These are phyloP conservation scores for Hibiscus tridactylites DNA, from an alignment of 345 rosid species.

Conservation along the genomic window DNA sequence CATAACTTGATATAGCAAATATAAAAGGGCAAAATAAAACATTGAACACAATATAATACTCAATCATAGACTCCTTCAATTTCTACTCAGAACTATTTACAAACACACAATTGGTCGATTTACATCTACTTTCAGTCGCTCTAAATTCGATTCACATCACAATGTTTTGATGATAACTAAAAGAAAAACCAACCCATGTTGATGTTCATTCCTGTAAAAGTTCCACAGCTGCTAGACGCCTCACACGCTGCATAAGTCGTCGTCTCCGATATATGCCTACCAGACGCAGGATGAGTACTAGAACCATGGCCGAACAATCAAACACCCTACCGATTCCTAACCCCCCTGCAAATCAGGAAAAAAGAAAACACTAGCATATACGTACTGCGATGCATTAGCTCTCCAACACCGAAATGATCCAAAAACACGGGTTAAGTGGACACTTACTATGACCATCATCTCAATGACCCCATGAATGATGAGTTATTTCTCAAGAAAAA, in stretches of 20 bases:
- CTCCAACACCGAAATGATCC: neutral
- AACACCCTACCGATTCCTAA: conserved; percentile 50
- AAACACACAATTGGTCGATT: neutral
- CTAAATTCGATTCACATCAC: no score
- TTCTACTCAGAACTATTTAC: neutral
- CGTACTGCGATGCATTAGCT: neutral
- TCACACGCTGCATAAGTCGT: conserved; percentile 50
- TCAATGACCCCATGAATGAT: neutral
- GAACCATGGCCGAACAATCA: conserved; percentile 44
- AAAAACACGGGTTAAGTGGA: no score
- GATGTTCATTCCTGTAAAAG: conserved; percentile 25
- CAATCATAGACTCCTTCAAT: neutral
- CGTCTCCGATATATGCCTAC: conserved; percentile 46
- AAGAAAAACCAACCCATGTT: neutral
- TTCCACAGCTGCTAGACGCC: conserved; percentile 44
- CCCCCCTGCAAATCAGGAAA: conserved; percentile 17
- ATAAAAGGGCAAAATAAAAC: no score
- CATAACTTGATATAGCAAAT: neutral
- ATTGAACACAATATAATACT: neutral
- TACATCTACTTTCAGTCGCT: neutral
- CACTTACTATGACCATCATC: neutral
- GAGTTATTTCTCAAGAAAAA: neutral
- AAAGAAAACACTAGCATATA: neutral
- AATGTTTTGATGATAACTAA: no score
- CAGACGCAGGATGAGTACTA: conserved; percentile 52